Conservation (phyloP, 768 basidiomycete genomes). For the Mycena alexandri region DNA sequence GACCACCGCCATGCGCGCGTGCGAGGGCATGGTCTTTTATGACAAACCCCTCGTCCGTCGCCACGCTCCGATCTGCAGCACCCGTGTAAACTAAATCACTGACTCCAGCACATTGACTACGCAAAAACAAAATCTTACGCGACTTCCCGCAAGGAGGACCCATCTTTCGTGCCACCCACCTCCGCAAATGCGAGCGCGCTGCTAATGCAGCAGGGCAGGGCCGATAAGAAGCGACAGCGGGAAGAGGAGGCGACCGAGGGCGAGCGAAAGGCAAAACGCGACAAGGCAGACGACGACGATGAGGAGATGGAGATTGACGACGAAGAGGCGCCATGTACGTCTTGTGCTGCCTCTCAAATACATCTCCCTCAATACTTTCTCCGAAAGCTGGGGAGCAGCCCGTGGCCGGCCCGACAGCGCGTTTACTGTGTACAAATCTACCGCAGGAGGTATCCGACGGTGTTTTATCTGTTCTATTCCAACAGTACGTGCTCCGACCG, state of each 20-base stretch:
- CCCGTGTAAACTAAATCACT: conserved; percentile 14
- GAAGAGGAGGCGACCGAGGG: conserved; percentile 70
- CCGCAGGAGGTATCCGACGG: conserved; percentile 92
- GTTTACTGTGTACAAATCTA: conserved; percentile 85
- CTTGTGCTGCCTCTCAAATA: conserved; percentile 42
- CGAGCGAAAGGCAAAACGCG: conserved; percentile 74
- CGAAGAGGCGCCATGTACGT: conserved; percentile 71
- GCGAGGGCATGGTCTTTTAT: conserved; percentile 94
- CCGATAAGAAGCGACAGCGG: conserved; percentile 72
- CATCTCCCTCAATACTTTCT: conserved; percentile 47
- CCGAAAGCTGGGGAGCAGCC: conserved; percentile 57
- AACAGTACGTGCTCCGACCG: conserved; percentile 74
- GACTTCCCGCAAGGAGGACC: conserved; percentile 82
- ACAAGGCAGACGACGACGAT: conserved; percentile 79
- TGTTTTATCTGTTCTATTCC: conserved; percentile 88
- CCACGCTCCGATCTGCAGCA: background rate
- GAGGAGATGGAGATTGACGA: conserved; percentile 97
- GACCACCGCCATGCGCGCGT: conserved; percentile 92
- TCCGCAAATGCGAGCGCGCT: conserved; percentile 70
- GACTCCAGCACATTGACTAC: conserved; percentile 85
- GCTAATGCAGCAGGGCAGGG: conserved; percentile 54
- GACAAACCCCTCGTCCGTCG: conserved; percentile 88
- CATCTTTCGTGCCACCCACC: conserved; percentile 81
- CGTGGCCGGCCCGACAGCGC: conserved; percentile 67
- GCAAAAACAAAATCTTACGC: conserved; percentile 92